Conservation (phyloP, 2,329 filamentous ascomycete species). For the Podosphaera fusca region DNA sequence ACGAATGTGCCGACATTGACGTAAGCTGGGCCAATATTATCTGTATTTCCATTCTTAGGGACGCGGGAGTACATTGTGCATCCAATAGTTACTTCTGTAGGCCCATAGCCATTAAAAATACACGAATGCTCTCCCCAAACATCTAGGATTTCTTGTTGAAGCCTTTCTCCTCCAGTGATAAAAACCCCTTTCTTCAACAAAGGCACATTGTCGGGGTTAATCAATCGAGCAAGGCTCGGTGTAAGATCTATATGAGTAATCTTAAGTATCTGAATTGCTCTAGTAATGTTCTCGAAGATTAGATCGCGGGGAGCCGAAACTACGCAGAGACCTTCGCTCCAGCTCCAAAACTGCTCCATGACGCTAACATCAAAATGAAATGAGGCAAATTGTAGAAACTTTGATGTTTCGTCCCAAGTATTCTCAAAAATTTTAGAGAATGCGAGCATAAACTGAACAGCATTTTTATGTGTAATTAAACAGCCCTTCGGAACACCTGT, state of each 20-base stretch:
- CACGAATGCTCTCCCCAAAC: conserved; percentile 58
- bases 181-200: conserved; percentile 64
- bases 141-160: conserved; percentile 76
- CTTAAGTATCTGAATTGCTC: conserved; percentile 42
- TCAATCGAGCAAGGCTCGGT: conserved; percentile 58
- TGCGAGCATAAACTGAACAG: conserved; percentile 70
- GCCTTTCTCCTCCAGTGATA: conserved; percentile 73
- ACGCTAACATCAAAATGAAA: conserved; percentile 91
- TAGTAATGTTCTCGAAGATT: conserved; percentile 61
- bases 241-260: conserved; percentile 89
- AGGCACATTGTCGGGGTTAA: conserved; percentile 62
- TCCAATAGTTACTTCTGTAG: conserved; percentile 81
- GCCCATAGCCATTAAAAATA: conserved; percentile 83
- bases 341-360: conserved; percentile 86
- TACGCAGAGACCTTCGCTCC: conserved; percentile 71
- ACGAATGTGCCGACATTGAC: conserved; percentile 73
- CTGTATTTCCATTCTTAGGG: conserved; percentile 51
- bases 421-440: conserved; percentile 57
- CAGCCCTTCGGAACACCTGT: conserved; percentile 27
- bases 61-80: conserved; percentile 78
- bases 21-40: conserved; percentile 74
- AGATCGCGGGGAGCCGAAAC: conserved; percentile 64
- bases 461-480: conserved; percentile 69
- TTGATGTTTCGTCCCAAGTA: conserved; percentile 50
- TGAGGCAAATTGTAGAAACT: conserved; percentile 82